These are phyloP conservation scores for Petunia axillaris DNA, from an alignment of 257 asterid genomes.

Conservation along the genomic window DNA sequence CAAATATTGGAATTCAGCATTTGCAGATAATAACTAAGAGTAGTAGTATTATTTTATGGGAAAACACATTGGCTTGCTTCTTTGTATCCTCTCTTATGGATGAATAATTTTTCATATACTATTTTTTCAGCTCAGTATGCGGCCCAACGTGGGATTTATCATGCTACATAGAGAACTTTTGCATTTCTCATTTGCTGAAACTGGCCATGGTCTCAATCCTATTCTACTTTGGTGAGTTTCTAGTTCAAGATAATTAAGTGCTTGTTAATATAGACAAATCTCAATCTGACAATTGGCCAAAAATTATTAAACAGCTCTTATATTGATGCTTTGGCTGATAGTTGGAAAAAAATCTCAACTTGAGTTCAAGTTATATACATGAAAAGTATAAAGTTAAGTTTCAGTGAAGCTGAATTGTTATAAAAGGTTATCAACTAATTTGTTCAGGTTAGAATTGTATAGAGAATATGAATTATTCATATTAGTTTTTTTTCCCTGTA, in stretches of 20 bases:
- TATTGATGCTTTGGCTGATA: too few relatives aligned
- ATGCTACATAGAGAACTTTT: conserved; percentile 75
- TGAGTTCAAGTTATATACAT: too few relatives aligned
- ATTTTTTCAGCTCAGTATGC: conserved; percentile 52
- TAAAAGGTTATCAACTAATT: too few relatives aligned
- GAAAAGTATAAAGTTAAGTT: too few relatives aligned
- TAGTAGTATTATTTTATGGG: too few relatives aligned
- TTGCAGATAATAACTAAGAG: too few relatives aligned
- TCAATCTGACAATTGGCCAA: neutral
- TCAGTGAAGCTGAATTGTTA: too few relatives aligned
- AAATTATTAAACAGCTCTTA: neutral
- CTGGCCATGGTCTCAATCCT: conserved; percentile 50
- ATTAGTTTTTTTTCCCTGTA: too few relatives aligned
- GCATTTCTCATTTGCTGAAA: conserved; percentile 64
- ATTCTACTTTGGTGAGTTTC: conserved; percentile 55
- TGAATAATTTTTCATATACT: neutral
- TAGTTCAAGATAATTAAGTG: neutral
- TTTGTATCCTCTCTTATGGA: neutral
- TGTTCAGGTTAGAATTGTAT: too few relatives aligned
- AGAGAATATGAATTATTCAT: too few relatives aligned
- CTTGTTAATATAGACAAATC: neutral
- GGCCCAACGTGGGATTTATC: conserved; percentile 62
- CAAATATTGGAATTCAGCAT: too few relatives aligned
- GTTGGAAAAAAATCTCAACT: too few relatives aligned
- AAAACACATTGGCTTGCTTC: neutral